Evolutionary conservation across 306 rosid species (phyloP).

Genomic region (Prunus dulcis): DNA sequence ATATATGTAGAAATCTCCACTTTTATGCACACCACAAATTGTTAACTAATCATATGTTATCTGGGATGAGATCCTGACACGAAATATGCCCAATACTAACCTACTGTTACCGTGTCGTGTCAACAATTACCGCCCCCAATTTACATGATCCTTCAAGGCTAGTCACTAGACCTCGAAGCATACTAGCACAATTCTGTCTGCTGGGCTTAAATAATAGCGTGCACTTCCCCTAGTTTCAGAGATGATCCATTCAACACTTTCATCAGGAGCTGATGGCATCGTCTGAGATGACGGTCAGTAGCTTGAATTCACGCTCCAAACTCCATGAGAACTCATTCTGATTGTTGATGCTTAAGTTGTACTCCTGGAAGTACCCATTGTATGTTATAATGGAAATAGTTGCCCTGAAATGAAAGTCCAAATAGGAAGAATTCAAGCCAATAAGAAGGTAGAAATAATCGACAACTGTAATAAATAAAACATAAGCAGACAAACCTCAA

Average conservation of each 20-base stretch:
- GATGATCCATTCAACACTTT: not conserved
- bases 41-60: not conserved
- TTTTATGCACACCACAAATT: too few relatives aligned
- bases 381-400: constrained; percentile 60
- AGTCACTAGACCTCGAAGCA: not conserved
- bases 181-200: not conserved
- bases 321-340: constrained; percentile 63
- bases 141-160: not conserved
- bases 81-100: not conserved
- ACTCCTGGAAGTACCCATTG: constrained; percentile 77
- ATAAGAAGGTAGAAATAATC: not conserved
- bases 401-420: constrained; percentile 50
- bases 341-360: constrained; percentile 53
- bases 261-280: constrained; percentile 36
- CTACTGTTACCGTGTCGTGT: not conserved
- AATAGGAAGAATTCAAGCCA: constrained; percentile 17
- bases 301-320: constrained; percentile 67
- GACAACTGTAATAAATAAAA: not conserved
- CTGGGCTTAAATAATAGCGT: not conserved
- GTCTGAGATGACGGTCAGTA: constrained; percentile 42
- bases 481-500: not conserved
- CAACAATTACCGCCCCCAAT: not conserved
- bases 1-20: not conserved
- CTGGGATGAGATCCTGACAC: not conserved
- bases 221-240: not conserved